These are phyloP conservation scores for Alternaria angustiovoidea DNA, from an alignment of 2,329 filamentous ascomycete species.

Conservation along the genomic window DNA sequence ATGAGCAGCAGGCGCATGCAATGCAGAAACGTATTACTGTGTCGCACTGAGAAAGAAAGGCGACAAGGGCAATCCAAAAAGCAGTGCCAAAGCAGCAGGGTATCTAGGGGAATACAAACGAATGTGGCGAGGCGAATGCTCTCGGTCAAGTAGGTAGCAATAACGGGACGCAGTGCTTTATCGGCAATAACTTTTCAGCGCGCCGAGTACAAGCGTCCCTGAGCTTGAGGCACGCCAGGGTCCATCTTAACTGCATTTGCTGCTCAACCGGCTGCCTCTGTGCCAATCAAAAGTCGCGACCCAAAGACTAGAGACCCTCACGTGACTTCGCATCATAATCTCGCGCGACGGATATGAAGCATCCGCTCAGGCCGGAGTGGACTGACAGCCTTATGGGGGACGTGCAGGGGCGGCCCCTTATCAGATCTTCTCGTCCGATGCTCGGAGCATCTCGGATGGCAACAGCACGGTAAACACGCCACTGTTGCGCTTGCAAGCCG, in stretches of 20 bases:
- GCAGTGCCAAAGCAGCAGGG: conserved; percentile 1
- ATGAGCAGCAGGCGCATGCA: conserved; percentile 1
- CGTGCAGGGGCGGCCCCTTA: conserved; percentile 11
- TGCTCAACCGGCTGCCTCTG: conserved; percentile 1
- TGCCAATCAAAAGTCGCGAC: conserved; percentile 12
- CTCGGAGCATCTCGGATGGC: conserved; percentile 23
- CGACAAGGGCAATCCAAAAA: background rate
- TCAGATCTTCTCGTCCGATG: conserved; percentile 24
- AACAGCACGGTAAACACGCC: conserved; percentile 16
- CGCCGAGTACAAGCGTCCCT: conserved; percentile 10
- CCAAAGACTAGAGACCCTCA: background rate
- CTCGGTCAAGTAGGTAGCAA: conserved; percentile 14
- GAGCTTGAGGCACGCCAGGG: background rate
- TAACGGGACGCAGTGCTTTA: conserved; percentile 9
- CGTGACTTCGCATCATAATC: conserved; percentile 14
- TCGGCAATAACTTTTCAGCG: conserved; percentile 22
- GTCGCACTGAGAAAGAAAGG: background rate
- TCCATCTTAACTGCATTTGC: conserved; percentile 3
- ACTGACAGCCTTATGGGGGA: conserved; percentile 18
- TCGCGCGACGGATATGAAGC: conserved; percentile 13
- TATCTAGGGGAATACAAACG: conserved; percentile 8
- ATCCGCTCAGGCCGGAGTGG: conserved; percentile 19
- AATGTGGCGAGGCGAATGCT: conserved; percentile 13
- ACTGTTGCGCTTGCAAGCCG: conserved; percentile 7
- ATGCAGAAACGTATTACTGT: background rate